Conservation (phyloP, 2,329 filamentous ascomycete species). For the Xylariaceae sp. region DNA sequence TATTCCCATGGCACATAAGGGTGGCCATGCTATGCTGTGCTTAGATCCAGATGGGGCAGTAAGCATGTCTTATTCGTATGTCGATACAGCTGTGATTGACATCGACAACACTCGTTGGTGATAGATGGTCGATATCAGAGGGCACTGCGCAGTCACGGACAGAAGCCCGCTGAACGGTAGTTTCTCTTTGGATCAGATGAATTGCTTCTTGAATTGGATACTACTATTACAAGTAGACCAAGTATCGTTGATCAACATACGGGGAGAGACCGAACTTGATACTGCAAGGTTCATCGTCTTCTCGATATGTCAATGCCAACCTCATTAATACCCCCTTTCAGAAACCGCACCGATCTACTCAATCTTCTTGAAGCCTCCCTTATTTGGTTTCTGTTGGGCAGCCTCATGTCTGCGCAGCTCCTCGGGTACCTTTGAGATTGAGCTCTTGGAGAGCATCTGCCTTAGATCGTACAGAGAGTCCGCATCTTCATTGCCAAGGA, state of each 20-base stretch:
- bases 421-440: conserved; percentile 83
- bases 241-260: neutral
- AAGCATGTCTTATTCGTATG: too few species aligned
- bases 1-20: too few species aligned
- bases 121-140: too few species aligned
- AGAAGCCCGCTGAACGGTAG: too few species aligned
- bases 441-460: conserved; percentile 90
- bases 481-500: conserved; percentile 82
- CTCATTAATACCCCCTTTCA: neutral
- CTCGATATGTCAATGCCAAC: neutral
- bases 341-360: conserved; percentile 16
- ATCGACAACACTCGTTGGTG: too few species aligned
- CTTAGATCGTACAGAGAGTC: conserved; percentile 92
- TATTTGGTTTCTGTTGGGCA: conserved; percentile 73
- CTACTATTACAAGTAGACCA: too few species aligned
- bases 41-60: too few species aligned
- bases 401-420: conserved; percentile 85
- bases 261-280: neutral
- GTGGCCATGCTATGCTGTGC: too few species aligned
- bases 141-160: too few species aligned
- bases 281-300: neutral
- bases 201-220: too few species aligned
- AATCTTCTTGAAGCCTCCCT: conserved; percentile 30
- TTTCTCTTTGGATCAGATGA: too few species aligned
- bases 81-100: too few species aligned